These are phyloP conservation scores for Epichloe coenophiala DNA, from an alignment of 2,329 filamentous ascomycete species.

Conservation along the genomic window DNA sequence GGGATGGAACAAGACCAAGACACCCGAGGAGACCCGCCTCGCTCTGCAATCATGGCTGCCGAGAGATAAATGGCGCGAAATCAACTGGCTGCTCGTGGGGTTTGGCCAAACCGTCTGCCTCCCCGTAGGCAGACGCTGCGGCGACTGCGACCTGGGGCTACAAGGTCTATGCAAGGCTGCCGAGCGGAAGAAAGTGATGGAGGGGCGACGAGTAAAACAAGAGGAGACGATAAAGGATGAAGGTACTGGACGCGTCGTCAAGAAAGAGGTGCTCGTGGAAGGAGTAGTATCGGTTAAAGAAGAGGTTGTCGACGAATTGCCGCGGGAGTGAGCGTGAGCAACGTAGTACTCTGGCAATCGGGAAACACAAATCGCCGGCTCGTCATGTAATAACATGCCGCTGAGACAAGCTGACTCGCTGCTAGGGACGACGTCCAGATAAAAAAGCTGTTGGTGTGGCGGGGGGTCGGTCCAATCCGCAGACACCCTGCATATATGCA, in stretches of 20 bases:
- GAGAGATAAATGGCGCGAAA: slow-evolving; percentile 75
- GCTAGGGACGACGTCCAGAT: background rate
- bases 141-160: slow-evolving; percentile 69
- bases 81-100: slow-evolving; percentile 80
- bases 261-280: slow-evolving; percentile 12
- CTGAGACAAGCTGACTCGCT: background rate
- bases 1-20: slow-evolving; percentile 77
- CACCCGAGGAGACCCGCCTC: slow-evolving; percentile 67
- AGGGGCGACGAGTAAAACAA: slow-evolving; percentile 34
- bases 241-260: slow-evolving; percentile 11
- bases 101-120: slow-evolving; percentile 78
- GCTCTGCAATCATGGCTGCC: slow-evolving; percentile 75
- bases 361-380: background rate
- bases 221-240: slow-evolving; percentile 15
- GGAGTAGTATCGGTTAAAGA: slow-evolving; percentile 12
- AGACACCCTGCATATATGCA: slow-evolving; percentile 1
- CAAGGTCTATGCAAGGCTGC: slow-evolving; percentile 64
- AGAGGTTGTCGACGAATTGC: background rate
- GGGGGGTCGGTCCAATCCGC: background rate
- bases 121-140: slow-evolving; percentile 67
- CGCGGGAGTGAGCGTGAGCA: background rate
- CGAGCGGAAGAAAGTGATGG: slow-evolving; percentile 47
- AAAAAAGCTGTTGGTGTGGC: background rate
- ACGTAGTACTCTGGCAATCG: background rate
- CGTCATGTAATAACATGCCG: background rate